A percentile compares a stretch with the other conserved stretches of the same genome.
Evolutionary conservation across 2,329 filamentous ascomycete species (phyloP).

Genomic region (Trichoderma sp.): DNA sequence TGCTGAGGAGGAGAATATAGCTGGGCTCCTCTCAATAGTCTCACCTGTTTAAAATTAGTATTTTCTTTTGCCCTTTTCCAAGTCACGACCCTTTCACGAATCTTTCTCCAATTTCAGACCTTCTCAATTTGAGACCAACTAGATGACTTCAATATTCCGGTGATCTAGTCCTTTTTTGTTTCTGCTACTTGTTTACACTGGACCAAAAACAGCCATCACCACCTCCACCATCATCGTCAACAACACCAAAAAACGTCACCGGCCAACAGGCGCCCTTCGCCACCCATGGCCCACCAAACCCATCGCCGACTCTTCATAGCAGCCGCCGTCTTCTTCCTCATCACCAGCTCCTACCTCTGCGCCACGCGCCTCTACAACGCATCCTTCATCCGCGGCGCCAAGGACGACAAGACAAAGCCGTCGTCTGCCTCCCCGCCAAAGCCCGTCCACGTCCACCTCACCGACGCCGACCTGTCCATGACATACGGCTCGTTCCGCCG

Average conservation of each 20-base stretch:
- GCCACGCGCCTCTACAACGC: conserved; percentile 34
- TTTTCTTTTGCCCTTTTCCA: neutral
- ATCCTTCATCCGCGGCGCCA: conserved; percentile 6
- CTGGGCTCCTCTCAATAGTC: neutral
- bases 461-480: conserved; percentile 41
- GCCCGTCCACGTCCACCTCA: conserved; percentile 23
- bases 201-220: conserved; percentile 13
- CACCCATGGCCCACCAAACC: conserved; percentile 27
- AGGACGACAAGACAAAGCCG: neutral
- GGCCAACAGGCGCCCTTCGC: neutral
- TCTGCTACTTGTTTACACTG: neutral
- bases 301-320: conserved; percentile 36
- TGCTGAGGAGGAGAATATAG: neutral
- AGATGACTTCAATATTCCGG: neutral
- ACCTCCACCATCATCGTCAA: neutral
- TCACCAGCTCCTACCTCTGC: conserved; percentile 38
- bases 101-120: no score
- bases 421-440: neutral
- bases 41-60: neutral
- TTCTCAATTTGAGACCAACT: neutral
- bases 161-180: neutral
- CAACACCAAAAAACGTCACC: neutral
- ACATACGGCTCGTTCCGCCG: conserved; percentile 43
- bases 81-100: neutral
- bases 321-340: conserved; percentile 36